phyloP scores from a whole-genome alignment of 2,329 filamentous ascomycete species.

The Alternaria arbusti region DNA sequence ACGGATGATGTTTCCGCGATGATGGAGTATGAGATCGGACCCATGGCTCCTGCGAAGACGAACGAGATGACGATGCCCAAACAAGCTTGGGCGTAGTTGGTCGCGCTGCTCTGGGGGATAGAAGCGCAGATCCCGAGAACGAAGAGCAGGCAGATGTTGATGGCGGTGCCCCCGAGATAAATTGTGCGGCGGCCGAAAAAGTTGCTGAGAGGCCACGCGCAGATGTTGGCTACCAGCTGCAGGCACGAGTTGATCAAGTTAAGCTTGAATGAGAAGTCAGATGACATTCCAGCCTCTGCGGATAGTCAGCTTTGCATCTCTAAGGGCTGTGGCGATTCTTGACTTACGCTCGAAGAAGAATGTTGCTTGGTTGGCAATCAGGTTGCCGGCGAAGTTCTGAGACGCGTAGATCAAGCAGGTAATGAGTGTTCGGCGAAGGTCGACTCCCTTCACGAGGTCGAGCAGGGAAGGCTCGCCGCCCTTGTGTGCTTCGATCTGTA shows the following conservation, averaged over 20 bases:
- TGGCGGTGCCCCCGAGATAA: constrained; percentile 64
- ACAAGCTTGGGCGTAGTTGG: constrained; percentile 64
- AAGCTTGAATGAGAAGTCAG: constrained; percentile 64
- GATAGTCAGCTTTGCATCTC: constrained; percentile 20
- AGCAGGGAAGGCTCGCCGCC: constrained; percentile 55
- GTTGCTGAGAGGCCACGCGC: constrained; percentile 70
- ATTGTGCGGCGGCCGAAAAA: constrained; percentile 68
- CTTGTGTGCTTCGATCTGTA: constrained; percentile 58
- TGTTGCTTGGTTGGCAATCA: constrained; percentile 67
- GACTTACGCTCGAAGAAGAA: constrained; percentile 64
- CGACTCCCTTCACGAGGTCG: constrained; percentile 62
- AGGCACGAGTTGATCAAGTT: constrained; percentile 70
- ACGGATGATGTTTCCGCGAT: constrained; percentile 70
- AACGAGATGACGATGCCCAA: constrained; percentile 70
- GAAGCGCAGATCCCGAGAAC: constrained; percentile 66
- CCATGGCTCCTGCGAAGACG: constrained; percentile 66
- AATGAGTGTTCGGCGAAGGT: constrained; percentile 61
- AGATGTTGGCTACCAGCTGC: constrained; percentile 65
- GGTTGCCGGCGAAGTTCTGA: constrained; percentile 66
- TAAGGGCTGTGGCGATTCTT: constrained; percentile 14
- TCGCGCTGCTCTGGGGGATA: constrained; percentile 47
- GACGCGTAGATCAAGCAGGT: constrained; percentile 63
- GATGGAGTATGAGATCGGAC: constrained; percentile 70
- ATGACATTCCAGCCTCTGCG: constrained; percentile 64
- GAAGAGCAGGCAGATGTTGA: constrained; percentile 62